Evolutionary conservation across 164 flowering plant genomes (phyloP).

Genomic region (Euptelea pleiosperma): DNA sequence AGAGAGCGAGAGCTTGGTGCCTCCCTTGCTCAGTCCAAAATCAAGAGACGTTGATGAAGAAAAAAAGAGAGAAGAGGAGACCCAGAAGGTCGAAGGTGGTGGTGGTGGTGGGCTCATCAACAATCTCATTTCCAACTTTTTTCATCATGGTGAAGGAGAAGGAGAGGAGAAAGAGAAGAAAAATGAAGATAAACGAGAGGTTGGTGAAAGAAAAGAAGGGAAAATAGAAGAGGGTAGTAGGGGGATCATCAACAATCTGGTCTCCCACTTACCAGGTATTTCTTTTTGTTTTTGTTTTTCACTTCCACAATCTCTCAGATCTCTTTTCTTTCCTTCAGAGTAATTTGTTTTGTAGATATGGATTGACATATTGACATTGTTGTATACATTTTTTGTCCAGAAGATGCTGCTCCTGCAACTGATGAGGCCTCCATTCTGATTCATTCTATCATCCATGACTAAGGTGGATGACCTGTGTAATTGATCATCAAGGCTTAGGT

Average conservation of each 20-base stretch:
- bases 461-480: too few species aligned
- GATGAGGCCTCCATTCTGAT: slow-evolving; percentile 57
- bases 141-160: slow-evolving; percentile 20
- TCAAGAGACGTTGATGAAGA: not conserved
- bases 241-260: slow-evolving; percentile 31
- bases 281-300: not conserved
- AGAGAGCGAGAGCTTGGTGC: slow-evolving; percentile 20
- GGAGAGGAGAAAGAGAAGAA: not conserved
- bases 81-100: not conserved
- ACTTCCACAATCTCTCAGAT: too few species aligned
- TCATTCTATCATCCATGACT: slow-evolving; percentile 47
- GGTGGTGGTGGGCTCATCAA: slow-evolving; percentile 31
- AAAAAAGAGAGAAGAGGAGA: not conserved
- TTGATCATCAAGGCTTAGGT: too few species aligned
- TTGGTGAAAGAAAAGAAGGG: slow-evolving; percentile 12
- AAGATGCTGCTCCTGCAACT: slow-evolving; percentile 30
- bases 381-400: slow-evolving; percentile 16
- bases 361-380: not conserved
- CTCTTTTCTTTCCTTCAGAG: not conserved
- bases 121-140: slow-evolving; percentile 32
- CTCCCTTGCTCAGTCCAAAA: not conserved
- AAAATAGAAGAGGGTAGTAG: slow-evolving; percentile 17
- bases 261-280: slow-evolving; percentile 37
- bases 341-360: not conserved
- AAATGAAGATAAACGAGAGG: slow-evolving; percentile 1